These are phyloP conservation scores for Raddia distichophylla DNA, from an alignment of 176 grass and related monocot genomes.

Conservation along the genomic window DNA sequence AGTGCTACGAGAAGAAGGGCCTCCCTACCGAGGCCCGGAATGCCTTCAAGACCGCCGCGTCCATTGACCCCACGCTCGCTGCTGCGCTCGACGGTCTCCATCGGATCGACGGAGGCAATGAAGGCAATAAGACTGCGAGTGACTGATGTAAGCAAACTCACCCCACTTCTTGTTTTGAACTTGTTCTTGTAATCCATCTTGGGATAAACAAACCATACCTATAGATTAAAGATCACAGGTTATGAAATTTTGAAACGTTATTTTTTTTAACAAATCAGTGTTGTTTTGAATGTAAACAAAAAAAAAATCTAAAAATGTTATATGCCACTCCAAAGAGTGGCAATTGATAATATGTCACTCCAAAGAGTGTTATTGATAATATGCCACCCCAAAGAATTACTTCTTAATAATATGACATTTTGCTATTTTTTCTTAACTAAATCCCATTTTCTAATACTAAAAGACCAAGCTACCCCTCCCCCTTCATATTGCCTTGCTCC, in stretches of 20 bases:
- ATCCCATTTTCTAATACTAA: too few relatives aligned
- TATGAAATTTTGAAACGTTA: not conserved
- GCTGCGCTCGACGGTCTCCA: slow-evolving; percentile 55
- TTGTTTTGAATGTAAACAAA: not conserved
- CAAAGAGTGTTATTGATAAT: too few relatives aligned
- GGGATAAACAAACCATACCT: not conserved
- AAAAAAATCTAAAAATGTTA: too few relatives aligned
- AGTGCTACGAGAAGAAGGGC: slow-evolving; percentile 81
- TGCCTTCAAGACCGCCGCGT: slow-evolving; percentile 66
- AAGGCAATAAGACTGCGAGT: slow-evolving; percentile 38
- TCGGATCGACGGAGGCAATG: slow-evolving; percentile 32
- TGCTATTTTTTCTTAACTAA: too few relatives aligned
- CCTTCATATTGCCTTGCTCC: too few relatives aligned
- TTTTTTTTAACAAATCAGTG: slow-evolving; percentile 7
- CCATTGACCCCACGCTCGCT: slow-evolving; percentile 55
- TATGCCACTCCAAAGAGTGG: too few relatives aligned
- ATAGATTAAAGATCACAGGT: not conserved
- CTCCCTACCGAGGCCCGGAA: slow-evolving; percentile 47
- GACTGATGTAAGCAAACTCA: slow-evolving; percentile 43
- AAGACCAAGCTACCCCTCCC: too few relatives aligned
- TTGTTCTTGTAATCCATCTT: not conserved
- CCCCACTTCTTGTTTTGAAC: slow-evolving; percentile 25
- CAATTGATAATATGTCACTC: too few relatives aligned
- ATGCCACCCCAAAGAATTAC: too few relatives aligned
- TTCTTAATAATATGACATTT: too few relatives aligned